A percentile compares a stretch with the other conserved stretches of the same genome.
These are phyloP conservation scores for Solanum okadae DNA, from an alignment of 257 asterid species.

Conservation along the genomic window DNA sequence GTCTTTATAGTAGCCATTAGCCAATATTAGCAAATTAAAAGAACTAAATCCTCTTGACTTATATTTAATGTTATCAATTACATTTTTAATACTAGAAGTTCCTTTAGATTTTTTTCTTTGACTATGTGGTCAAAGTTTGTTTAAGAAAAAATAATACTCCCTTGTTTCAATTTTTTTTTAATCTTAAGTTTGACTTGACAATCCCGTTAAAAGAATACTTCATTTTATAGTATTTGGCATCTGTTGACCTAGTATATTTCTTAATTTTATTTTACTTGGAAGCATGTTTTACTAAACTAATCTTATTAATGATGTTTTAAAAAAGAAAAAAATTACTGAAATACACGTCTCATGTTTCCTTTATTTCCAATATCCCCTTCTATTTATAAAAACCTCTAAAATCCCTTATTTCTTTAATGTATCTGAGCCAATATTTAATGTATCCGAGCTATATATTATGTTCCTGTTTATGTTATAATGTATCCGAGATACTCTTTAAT, in stretches of 20 bases:
- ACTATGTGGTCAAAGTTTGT: background rate
- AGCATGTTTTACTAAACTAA: background rate
- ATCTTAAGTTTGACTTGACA: background rate
- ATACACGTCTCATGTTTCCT: too few relatives aligned
- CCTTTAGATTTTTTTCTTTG: background rate
- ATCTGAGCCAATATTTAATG: too few relatives aligned
- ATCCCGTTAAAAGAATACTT: too few relatives aligned
- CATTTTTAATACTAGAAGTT: background rate
- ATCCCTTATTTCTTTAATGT: too few relatives aligned
- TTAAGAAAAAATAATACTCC: background rate
- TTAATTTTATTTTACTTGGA: too few relatives aligned
- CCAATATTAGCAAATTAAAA: background rate
- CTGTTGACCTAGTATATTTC: background rate
- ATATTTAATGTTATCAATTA: background rate
- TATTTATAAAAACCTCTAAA: too few relatives aligned
- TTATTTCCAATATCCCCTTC: too few relatives aligned
- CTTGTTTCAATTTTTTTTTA: background rate
- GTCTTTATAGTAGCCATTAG: background rate
- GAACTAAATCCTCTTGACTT: background rate
- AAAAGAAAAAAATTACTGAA: too few relatives aligned
- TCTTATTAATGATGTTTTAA: background rate
- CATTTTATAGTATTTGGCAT: background rate
- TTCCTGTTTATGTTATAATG: too few relatives aligned
- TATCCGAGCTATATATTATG: too few relatives aligned
- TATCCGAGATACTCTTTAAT: too few relatives aligned